phyloP scores from a whole-genome alignment of 345 rosid species.

The Erodium maritimum region DNA sequence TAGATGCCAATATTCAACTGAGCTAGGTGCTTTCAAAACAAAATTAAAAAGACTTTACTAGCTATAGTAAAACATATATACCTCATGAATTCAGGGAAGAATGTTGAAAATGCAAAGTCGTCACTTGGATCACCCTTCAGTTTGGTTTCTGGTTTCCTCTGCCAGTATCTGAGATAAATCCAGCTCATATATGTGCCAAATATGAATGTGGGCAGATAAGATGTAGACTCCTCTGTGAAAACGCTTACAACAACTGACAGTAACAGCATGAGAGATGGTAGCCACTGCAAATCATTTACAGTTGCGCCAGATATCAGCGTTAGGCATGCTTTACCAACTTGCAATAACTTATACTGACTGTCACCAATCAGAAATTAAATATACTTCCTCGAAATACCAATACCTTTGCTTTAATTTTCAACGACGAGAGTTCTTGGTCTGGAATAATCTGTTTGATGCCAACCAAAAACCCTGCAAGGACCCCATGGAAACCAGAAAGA shows the following conservation, averaged over 20 bases:
- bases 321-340: constrained; percentile 11
- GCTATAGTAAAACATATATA: constrained; percentile 8
- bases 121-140: constrained; percentile 89
- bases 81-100: constrained; percentile 89
- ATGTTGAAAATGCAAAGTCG: constrained; percentile 84
- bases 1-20: neutral
- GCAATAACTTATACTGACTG: neutral
- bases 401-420: constrained; percentile 90
- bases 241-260: constrained; percentile 62
- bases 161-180: constrained; percentile 86
- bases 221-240: constrained; percentile 55
- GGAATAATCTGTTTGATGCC: constrained; percentile 93
- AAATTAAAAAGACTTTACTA: neutral
- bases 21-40: neutral
- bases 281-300: constrained; percentile 57
- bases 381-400: neutral
- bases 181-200: constrained; percentile 88
- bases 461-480: constrained; percentile 78
- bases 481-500: constrained; percentile 86
- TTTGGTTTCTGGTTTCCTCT: constrained; percentile 76
- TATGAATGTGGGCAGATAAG: constrained; percentile 81
- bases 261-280: constrained; percentile 65
- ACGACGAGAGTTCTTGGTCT: constrained; percentile 68
- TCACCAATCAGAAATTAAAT: neutral
- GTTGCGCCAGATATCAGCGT: constrained; percentile 8